phyloP scores from a whole-genome alignment of 805 yeast genomes.

The Candida koratica region DNA sequence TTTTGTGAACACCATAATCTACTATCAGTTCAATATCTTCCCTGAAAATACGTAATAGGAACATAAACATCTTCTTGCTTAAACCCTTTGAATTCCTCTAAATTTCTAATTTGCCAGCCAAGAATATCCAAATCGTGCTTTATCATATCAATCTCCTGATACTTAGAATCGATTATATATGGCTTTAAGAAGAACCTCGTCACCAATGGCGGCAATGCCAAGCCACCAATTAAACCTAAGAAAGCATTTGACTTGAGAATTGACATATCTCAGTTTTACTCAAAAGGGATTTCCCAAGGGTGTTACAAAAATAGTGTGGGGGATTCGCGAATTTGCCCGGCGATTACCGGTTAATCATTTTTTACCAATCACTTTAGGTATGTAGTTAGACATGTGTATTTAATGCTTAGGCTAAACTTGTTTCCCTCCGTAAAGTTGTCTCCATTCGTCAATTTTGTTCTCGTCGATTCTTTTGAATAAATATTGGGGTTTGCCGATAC shows the following conservation, averaged over 20 bases:
- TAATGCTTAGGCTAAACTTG: conserved; percentile 32
- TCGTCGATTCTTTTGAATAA: conserved; percentile 91
- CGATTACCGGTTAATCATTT: too few species aligned
- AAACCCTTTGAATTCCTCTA: conserved; percentile 29
- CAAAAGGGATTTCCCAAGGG: too few species aligned
- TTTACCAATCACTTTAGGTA: too few species aligned
- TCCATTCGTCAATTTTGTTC: conserved; percentile 82
- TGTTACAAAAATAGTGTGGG: too few species aligned
- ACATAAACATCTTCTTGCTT: conserved; percentile 25
- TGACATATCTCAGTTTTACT: conserved; percentile 10
- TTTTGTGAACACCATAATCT: too few species aligned
- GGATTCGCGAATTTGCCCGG: too few species aligned
- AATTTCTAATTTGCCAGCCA: conserved; percentile 33
- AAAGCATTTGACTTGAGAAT: conserved; percentile 7
- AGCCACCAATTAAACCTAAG: conserved; percentile 28
- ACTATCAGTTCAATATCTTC: conserved; percentile 12
- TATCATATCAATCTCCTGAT: conserved; percentile 28
- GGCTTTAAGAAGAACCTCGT: conserved; percentile 28
- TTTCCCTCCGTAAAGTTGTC: conserved; percentile 79
- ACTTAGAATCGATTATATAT: conserved; percentile 19
- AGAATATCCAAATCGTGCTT: conserved; percentile 29
- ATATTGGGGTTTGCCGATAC: conserved; percentile 86
- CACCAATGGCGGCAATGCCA: conserved; percentile 27
- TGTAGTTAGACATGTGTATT: background rate
- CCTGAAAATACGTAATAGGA: conserved; percentile 26